phyloP scores from a whole-genome alignment of 495 filamentous ascomycete genomes.

The Acidiella bohemica region DNA sequence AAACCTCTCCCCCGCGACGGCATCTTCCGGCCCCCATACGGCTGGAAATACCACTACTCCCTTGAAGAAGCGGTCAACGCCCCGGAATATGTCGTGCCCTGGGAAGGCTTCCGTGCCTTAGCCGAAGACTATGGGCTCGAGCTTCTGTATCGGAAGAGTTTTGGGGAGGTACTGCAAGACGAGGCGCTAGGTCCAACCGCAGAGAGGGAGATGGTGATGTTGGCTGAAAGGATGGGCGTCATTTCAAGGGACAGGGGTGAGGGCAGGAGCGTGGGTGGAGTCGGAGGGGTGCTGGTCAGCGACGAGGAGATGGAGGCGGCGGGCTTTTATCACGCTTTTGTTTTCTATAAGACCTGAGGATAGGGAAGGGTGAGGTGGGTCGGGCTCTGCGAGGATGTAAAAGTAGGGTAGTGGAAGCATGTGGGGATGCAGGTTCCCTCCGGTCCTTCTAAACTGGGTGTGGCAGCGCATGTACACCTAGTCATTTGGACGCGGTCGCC shows the following conservation, averaged over 20 bases:
- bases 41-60: constrained; percentile 95
- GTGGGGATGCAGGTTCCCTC: too few species aligned
- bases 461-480: too few species aligned
- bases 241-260: constrained; percentile 45
- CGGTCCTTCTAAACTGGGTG: too few species aligned
- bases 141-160: constrained; percentile 77
- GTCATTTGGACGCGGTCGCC: too few species aligned
- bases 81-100: constrained; percentile 95
- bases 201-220: constrained; percentile 57
- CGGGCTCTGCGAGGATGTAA: too few species aligned
- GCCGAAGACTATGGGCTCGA: constrained; percentile 96
- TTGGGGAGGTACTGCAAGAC: constrained; percentile 78
- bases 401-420: too few species aligned
- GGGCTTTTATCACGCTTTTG: constrained; percentile 82
- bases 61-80: constrained; percentile 91
- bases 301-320: constrained; percentile 81
- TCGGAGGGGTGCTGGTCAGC: constrained; percentile 44
- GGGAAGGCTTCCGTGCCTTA: constrained; percentile 88
- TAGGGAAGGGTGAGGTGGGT: neutral
- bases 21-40: constrained; percentile 83
- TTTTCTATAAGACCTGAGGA: constrained; percentile 75
- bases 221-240: constrained; percentile 92
- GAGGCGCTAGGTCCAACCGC: too few species aligned
- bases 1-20: constrained; percentile 53
- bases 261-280: constrained; percentile 29